These are phyloP conservation scores for Endotrypanum monterogeii DNA, from an alignment of 208 protist genomes.

Conservation along the genomic window DNA sequence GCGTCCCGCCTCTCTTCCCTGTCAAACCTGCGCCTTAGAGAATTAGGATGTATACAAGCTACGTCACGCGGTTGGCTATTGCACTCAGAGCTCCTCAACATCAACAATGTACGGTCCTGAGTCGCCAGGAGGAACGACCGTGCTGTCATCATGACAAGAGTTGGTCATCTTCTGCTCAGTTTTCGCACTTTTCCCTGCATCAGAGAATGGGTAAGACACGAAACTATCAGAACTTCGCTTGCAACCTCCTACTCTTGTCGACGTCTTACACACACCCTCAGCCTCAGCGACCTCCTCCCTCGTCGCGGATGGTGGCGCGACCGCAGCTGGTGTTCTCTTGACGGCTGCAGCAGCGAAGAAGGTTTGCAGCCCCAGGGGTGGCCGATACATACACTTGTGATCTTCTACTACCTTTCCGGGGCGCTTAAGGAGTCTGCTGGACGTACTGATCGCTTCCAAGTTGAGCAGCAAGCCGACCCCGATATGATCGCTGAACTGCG, in stretches of 20 bases:
- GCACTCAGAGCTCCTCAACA: constrained; percentile 3
- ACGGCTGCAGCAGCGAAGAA: constrained; percentile 53
- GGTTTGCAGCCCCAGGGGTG: constrained; percentile 49
- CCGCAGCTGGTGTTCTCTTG: constrained; percentile 18
- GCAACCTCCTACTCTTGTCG: background rate
- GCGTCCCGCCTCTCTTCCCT: background rate
- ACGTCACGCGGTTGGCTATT: background rate
- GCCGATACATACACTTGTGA: constrained; percentile 68
- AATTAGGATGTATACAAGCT: background rate
- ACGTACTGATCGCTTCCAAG: constrained; percentile 5
- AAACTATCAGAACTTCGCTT: constrained; percentile 7
- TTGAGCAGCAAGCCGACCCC: constrained; percentile 67
- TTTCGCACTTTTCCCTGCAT: background rate
- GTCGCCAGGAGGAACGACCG: background rate
- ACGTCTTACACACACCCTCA: background rate
- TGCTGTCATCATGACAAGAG: background rate
- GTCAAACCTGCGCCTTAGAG: background rate
- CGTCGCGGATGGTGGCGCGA: background rate
- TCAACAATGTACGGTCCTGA: background rate
- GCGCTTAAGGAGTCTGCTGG: constrained; percentile 28
- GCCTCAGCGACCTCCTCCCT: background rate
- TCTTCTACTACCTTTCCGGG: constrained; percentile 49
- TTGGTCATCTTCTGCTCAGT: background rate
- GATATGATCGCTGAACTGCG: constrained; percentile 91
- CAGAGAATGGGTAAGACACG: background rate